These are phyloP conservation scores for Voacanga thouarsii DNA, from an alignment of 257 asterid species.

Conservation along the genomic window DNA sequence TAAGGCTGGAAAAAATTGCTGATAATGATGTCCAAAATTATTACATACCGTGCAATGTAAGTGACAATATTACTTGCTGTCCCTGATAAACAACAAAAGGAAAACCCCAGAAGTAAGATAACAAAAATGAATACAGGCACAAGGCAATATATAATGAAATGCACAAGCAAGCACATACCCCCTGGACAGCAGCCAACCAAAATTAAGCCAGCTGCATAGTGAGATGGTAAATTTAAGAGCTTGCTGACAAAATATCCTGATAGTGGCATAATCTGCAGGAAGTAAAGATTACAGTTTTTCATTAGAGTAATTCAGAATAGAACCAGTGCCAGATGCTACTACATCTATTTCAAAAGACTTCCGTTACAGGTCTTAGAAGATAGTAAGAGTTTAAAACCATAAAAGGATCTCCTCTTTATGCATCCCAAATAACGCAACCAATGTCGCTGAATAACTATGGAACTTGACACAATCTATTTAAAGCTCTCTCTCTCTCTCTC, in stretches of 20 bases:
- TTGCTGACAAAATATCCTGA: slow-evolving; percentile 78
- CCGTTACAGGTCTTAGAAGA: neutral
- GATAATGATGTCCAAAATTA: neutral
- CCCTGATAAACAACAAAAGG: slow-evolving; percentile 42
- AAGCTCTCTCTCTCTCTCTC: too few species aligned
- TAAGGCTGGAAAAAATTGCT: slow-evolving; percentile 5
- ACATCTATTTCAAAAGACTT: neutral
- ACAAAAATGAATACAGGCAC: neutral
- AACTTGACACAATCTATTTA: neutral
- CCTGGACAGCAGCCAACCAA: slow-evolving; percentile 97
- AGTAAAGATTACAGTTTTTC: neutral
- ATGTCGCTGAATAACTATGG: neutral
- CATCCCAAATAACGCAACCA: neutral
- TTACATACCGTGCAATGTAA: slow-evolving; percentile 80
- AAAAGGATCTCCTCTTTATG: neutral
- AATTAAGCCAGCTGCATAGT: slow-evolving; percentile 90
- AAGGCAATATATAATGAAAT: neutral
- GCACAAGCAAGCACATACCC: slow-evolving; percentile 38
- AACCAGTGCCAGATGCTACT: slow-evolving; percentile 5
- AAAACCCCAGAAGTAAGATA: slow-evolving; percentile 7
- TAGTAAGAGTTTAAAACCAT: neutral
- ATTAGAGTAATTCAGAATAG: slow-evolving; percentile 11
- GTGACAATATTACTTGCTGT: slow-evolving; percentile 96
- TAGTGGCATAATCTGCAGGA: slow-evolving; percentile 81
- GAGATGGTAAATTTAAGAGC: slow-evolving; percentile 79